Conservation (phyloP, 202 grass and related monocot species). For the Eragrostis tef region DNA sequence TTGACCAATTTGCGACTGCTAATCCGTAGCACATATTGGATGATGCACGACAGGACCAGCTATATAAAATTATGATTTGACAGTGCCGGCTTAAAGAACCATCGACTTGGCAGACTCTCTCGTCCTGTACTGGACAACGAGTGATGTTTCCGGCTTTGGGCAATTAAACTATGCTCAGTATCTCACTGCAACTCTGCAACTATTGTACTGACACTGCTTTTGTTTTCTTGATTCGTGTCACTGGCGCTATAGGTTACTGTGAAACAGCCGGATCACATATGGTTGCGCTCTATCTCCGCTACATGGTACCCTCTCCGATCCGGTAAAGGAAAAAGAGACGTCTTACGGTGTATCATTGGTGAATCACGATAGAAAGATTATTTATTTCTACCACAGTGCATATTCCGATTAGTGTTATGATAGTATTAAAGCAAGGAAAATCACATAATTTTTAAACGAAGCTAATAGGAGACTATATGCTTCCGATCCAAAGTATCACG, state of each 20-base stretch:
- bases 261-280: not conserved
- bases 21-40: slow-evolving; percentile 31
- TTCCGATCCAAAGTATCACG: too few species aligned
- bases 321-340: too few species aligned
- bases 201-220: not conserved
- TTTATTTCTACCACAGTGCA: too few species aligned
- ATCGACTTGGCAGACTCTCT: slow-evolving; percentile 15
- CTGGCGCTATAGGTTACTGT: slow-evolving; percentile 22
- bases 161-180: slow-evolving; percentile 30
- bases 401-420: too few species aligned
- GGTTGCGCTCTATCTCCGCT: too few species aligned
- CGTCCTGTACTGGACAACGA: slow-evolving; percentile 13
- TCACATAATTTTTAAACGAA: too few species aligned
- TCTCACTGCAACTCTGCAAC: slow-evolving; percentile 38
- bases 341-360: too few species aligned
- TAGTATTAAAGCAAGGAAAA: too few species aligned
- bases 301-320: not conserved
- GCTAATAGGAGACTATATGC: too few species aligned
- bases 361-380: too few species aligned
- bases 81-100: slow-evolving; percentile 29
- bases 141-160: slow-evolving; percentile 21
- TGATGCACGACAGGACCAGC: slow-evolving; percentile 40
- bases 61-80: slow-evolving; percentile 50
- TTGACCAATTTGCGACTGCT: slow-evolving; percentile 40
- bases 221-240: not conserved